phyloP scores from a whole-genome alignment of 106 monocot genomes.

The Dendrobium officinale region DNA sequence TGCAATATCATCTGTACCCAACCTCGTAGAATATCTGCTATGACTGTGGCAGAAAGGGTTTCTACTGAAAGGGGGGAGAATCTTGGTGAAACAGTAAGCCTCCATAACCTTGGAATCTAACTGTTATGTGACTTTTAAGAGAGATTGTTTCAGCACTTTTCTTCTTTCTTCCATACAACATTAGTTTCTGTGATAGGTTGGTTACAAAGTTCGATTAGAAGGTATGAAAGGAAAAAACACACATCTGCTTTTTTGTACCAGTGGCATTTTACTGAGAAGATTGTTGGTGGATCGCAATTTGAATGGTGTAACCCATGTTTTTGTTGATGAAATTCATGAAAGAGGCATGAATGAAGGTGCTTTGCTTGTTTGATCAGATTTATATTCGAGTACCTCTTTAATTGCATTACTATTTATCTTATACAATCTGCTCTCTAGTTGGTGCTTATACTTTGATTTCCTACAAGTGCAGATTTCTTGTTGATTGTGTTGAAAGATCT shows the following conservation, averaged over 20 bases:
- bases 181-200: conserved; percentile 74
- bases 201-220: conserved; percentile 98
- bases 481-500: conserved; percentile 96
- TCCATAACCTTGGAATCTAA: not conserved
- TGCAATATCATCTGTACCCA: conserved; percentile 99
- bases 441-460: conserved; percentile 5
- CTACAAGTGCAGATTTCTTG: conserved; percentile 69
- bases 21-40: conserved; percentile 98
- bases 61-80: conserved; percentile 93
- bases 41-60: conserved; percentile 95
- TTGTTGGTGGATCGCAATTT: conserved; percentile 88
- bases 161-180: conserved; percentile 35
- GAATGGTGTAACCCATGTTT: conserved; percentile 94
- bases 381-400: not conserved
- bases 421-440: not conserved
- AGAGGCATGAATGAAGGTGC: conserved; percentile 99
- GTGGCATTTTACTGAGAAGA: conserved; percentile 98
- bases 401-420: not conserved
- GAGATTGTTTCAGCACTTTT: conserved; percentile 16
- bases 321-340: conserved; percentile 99
- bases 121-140: conserved; percentile 12
- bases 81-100: conserved; percentile 84
- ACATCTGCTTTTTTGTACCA: conserved; percentile 98
- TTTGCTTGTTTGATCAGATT: conserved; percentile 6
- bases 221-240: conserved; percentile 99